These are phyloP conservation scores for Chrysanthemum makinoi DNA, from an alignment of 129 eudicot genomes.

Conservation along the genomic window DNA sequence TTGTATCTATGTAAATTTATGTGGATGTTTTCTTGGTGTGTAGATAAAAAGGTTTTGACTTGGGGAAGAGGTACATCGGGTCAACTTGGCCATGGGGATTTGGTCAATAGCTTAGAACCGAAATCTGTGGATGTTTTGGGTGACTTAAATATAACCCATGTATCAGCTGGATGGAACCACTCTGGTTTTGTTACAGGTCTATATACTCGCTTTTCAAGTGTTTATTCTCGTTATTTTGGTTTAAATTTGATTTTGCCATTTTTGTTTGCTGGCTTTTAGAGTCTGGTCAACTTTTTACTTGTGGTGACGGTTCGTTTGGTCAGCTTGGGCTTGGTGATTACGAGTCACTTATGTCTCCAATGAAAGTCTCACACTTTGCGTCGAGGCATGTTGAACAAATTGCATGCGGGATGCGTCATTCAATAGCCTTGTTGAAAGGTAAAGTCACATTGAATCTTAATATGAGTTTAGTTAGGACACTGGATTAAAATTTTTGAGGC, in stretches of 20 bases:
- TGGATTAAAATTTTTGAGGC: not conserved
- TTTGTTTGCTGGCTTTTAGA: constrained; percentile 35
- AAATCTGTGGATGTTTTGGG: constrained; percentile 23
- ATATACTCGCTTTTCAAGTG: not conserved
- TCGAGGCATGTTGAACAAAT: constrained; percentile 61
- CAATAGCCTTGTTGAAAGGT: constrained; percentile 77
- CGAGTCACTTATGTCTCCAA: constrained; percentile 46
- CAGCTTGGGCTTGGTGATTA: constrained; percentile 92
- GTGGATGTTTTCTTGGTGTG: constrained; percentile 1
- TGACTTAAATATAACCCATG: constrained; percentile 42
- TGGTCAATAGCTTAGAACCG: constrained; percentile 48
- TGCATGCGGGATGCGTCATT: constrained; percentile 94
- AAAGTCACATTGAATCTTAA: not conserved
- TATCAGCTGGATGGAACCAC: constrained; percentile 96
- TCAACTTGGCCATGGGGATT: constrained; percentile 88
- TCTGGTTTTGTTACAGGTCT: constrained; percentile 93
- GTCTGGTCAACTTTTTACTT: constrained; percentile 67
- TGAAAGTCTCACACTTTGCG: constrained; percentile 42
- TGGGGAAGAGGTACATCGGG: constrained; percentile 97
- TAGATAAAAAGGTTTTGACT: constrained; percentile 71
- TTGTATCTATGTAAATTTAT: not conserved
- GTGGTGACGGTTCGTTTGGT: constrained; percentile 97
- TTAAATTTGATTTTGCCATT: not conserved
- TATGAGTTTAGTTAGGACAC: not conserved
- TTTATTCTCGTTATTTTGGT: not conserved